Conservation (phyloP, 1,139 yeast genomes). For the Candida glucosophila region DNA sequence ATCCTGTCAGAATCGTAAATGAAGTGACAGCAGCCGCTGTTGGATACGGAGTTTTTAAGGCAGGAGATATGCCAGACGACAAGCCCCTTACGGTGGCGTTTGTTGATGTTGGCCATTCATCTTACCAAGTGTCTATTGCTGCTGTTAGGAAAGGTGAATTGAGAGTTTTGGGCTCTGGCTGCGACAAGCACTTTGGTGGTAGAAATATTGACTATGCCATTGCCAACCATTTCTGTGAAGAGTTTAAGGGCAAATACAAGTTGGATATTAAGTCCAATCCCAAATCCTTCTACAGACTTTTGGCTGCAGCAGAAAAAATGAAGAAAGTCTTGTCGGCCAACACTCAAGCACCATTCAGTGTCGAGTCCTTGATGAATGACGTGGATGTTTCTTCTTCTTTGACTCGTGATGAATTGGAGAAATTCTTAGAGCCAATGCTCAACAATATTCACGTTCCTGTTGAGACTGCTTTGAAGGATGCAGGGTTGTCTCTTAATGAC, state of each 20-base stretch:
- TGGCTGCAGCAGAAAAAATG: constrained; percentile 84
- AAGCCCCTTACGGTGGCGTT: constrained; percentile 86
- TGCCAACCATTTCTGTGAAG: constrained; percentile 90
- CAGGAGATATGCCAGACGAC: constrained; percentile 87
- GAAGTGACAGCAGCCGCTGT: constrained; percentile 98
- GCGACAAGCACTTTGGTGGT: constrained; percentile 97
- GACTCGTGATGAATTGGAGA: constrained; percentile 90
- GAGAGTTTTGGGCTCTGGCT: constrained; percentile 85
- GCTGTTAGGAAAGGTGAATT: constrained; percentile 95
- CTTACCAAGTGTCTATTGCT: constrained; percentile 85
- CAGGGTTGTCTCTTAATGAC: constrained; percentile 64
- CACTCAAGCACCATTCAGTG: constrained; percentile 87
- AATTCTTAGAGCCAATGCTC: constrained; percentile 73
- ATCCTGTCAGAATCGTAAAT: constrained; percentile 96
- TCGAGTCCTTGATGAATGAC: constrained; percentile 96
- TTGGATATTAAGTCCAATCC: constrained; percentile 85
- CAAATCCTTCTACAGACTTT: constrained; percentile 90
- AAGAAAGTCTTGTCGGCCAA: constrained; percentile 97
- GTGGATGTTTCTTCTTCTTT: constrained; percentile 88
- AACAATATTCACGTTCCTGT: constrained; percentile 70
- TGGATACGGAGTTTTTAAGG: constrained; percentile 97
- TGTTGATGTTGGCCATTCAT: constrained; percentile 94
- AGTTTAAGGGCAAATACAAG: constrained; percentile 85
- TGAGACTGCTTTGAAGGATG: constrained; percentile 72
- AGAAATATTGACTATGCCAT: constrained; percentile 91